Evolutionary conservation across 176 grass and related monocot genomes (phyloP).

Genomic region (Oryza nivara): DNA sequence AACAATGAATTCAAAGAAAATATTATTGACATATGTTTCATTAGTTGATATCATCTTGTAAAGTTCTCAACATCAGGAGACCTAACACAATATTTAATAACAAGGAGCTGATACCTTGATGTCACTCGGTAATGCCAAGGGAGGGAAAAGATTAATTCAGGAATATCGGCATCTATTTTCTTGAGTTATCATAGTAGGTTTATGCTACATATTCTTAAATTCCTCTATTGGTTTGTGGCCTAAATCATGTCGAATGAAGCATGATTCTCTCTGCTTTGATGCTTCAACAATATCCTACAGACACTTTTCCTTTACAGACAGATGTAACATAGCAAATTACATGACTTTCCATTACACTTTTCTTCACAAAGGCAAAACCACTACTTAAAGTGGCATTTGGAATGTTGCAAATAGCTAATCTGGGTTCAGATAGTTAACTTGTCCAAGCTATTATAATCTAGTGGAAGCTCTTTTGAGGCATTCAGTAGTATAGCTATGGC

Average conservation of each 20-base stretch:
- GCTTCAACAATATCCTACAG: background rate
- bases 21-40: background rate
- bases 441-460: background rate
- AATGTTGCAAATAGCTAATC: background rate
- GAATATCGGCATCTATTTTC: background rate
- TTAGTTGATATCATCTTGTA: background rate
- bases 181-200: background rate
- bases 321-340: background rate
- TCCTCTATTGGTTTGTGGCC: background rate
- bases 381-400: background rate
- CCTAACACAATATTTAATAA: background rate
- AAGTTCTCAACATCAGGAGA: background rate
- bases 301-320: background rate
- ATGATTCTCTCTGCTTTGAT: background rate
- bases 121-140: no score
- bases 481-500: background rate
- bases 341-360: background rate
- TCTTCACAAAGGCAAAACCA: background rate
- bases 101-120: background rate
- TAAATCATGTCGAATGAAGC: conserved; percentile 11
- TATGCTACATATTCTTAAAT: background rate
- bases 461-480: background rate
- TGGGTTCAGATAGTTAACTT: background rate
- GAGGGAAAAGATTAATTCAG: background rate
- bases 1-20: background rate